Conservation (phyloP, 306 rosid species). For the Ziziphus jujuba region DNA sequence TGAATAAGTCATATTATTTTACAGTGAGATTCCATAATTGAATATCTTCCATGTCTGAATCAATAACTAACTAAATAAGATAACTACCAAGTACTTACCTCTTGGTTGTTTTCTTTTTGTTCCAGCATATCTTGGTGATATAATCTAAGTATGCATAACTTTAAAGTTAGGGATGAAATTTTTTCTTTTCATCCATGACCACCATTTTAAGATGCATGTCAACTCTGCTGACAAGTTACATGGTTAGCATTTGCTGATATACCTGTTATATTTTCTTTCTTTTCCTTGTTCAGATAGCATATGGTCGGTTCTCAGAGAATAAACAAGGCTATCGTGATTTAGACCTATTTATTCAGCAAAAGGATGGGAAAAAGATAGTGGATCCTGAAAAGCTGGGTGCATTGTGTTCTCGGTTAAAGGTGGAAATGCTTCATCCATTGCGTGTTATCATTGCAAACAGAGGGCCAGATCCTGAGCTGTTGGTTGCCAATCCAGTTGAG, state of each 20-base stretch:
- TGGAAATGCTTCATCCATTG: slow-evolving; percentile 79
- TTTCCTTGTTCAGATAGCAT: slow-evolving; percentile 49
- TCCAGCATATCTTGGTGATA: not conserved
- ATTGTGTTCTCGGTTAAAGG: slow-evolving; percentile 56
- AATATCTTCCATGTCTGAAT: not conserved
- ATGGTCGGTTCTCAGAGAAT: slow-evolving; percentile 57
- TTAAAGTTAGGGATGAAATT: not conserved
- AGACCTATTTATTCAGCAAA: slow-evolving; percentile 72
- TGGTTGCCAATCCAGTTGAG: slow-evolving; percentile 86
- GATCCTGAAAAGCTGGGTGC: slow-evolving; percentile 56
- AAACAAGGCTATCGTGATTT: slow-evolving; percentile 53
- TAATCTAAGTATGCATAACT: not conserved
- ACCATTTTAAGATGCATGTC: not conserved
- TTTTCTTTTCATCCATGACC: not conserved
- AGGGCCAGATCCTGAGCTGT: slow-evolving; percentile 75
- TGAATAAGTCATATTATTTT: not conserved
- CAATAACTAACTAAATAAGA: not conserved
- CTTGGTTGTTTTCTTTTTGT: not conserved
- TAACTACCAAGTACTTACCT: not conserved
- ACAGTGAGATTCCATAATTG: not conserved
- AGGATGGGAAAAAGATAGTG: slow-evolving; percentile 61
- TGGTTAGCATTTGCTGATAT: slow-evolving; percentile 26
- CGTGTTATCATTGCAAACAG: slow-evolving; percentile 61
- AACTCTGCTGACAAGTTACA: not conserved
- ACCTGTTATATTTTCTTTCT: not conserved